A percentile compares a stretch with the other conserved stretches of the same genome.
phyloP scores from a whole-genome alignment of 2,329 filamentous ascomycete genomes.

The Leptographium wingfieldii region DNA sequence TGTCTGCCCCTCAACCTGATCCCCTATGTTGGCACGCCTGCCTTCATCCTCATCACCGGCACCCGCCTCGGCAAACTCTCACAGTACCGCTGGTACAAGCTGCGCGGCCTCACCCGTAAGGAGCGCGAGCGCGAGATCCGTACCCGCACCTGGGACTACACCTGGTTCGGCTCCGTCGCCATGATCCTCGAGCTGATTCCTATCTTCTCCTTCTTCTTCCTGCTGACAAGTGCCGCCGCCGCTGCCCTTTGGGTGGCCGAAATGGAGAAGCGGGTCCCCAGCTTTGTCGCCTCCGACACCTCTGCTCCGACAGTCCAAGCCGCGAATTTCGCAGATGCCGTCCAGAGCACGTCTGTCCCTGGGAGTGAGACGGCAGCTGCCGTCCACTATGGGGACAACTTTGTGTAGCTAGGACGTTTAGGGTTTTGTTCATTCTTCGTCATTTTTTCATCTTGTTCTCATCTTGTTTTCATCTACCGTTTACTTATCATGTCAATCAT shows the following conservation, averaged over 20 bases:
- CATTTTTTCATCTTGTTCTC: not conserved
- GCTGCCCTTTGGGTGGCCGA: constrained; percentile 76
- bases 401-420: constrained; percentile 2
- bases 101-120: constrained; percentile 61
- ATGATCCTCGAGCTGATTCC: constrained; percentile 70
- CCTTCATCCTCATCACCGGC: constrained; percentile 81
- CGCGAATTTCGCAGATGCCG: not conserved
- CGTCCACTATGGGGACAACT: constrained; percentile 17
- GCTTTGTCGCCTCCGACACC: not conserved
- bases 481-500: too few species aligned
- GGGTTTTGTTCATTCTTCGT: not conserved
- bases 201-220: constrained; percentile 83
- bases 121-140: constrained; percentile 60
- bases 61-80: constrained; percentile 78
- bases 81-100: constrained; percentile 81
- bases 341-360: constrained; percentile 23
- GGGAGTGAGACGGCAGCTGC: not conserved
- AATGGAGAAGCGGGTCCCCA: constrained; percentile 40
- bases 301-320: constrained; percentile 48
- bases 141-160: constrained; percentile 65
- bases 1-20: constrained; percentile 78
- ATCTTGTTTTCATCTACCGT: not conserved
- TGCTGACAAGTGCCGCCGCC: constrained; percentile 75
- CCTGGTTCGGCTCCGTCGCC: constrained; percentile 83
- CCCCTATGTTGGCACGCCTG: constrained; percentile 66